phyloP scores from a whole-genome alignment of 1,139 yeast species.

The Hyphopichia wangnamkhiaoensis region DNA sequence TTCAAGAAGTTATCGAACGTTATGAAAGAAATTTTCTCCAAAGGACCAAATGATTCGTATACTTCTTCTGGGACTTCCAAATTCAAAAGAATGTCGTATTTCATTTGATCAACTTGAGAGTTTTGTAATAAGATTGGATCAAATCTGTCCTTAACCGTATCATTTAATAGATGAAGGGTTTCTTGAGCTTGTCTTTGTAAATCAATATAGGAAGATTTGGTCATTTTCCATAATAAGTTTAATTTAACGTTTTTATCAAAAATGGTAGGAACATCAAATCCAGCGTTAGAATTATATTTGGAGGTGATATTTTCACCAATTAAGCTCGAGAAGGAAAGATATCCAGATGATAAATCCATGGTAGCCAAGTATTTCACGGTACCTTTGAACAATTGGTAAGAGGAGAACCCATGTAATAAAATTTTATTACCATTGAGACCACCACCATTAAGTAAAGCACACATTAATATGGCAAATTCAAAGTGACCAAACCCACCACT shows the following conservation, averaged over 20 bases:
- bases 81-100: conserved; percentile 64
- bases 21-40: conserved; percentile 71
- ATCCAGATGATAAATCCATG: conserved; percentile 66
- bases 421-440: conserved; percentile 74
- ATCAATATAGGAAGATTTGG: conserved; percentile 61
- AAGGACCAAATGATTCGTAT: conserved; percentile 58
- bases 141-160: conserved; percentile 82
- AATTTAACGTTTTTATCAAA: conserved; percentile 75
- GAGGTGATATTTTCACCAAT: conserved; percentile 49
- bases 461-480: conserved; percentile 81
- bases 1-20: conserved; percentile 68
- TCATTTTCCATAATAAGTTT: conserved; percentile 82
- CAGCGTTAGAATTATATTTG: conserved; percentile 54
- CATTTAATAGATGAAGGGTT: conserved; percentile 69
- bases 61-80: conserved; percentile 45
- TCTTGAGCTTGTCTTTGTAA: conserved; percentile 68
- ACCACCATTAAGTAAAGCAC: conserved; percentile 84
- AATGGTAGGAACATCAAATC: conserved; percentile 71
- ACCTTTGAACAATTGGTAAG: conserved; percentile 91
- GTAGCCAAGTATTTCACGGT: conserved; percentile 79
- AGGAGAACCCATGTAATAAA: conserved; percentile 81
- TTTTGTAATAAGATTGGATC: conserved; percentile 77
- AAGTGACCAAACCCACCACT: conserved; percentile 90
- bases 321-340: conserved; percentile 64
- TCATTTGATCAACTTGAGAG: conserved; percentile 55